These are phyloP conservation scores for Diphasiastrum complanatum DNA, from an alignment of 83 land plant species.

Conservation along the genomic window DNA sequence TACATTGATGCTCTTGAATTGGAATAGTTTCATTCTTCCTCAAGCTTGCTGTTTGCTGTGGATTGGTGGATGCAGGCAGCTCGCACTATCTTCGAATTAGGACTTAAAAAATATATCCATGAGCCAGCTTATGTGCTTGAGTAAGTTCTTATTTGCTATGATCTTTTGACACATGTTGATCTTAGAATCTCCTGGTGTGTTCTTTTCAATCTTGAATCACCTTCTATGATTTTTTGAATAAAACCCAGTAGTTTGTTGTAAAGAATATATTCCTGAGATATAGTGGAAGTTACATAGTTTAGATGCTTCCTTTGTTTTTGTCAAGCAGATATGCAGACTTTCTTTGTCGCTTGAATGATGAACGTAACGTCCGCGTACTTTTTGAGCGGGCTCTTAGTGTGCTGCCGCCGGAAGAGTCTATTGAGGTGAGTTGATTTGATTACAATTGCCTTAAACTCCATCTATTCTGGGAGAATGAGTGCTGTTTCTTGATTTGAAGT, in stretches of 20 bases:
- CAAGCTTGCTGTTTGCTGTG: too few relatives aligned
- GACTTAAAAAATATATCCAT: constrained; percentile 78
- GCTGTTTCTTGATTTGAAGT: too few relatives aligned
- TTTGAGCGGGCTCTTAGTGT: constrained; percentile 92
- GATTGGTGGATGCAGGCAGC: constrained; percentile 95
- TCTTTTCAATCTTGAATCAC: not conserved
- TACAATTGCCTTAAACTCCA: too few relatives aligned
- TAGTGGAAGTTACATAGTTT: not conserved
- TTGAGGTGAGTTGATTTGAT: too few relatives aligned
- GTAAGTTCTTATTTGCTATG: constrained; percentile 50
- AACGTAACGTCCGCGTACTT: constrained; percentile 87
- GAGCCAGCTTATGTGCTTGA: constrained; percentile 88
- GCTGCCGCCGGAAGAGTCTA: constrained; percentile 84
- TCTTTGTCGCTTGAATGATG: constrained; percentile 92
- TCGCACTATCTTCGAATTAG: constrained; percentile 88
- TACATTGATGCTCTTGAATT: not conserved
- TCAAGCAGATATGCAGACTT: constrained; percentile 87
- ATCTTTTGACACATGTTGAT: too few relatives aligned
- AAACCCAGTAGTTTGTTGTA: not conserved
- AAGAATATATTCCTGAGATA: not conserved
- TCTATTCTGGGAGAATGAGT: too few relatives aligned
- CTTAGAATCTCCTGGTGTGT: not conserved
- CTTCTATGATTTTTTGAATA: not conserved
- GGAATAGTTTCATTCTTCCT: not conserved
- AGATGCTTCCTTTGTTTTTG: not conserved